These are phyloP conservation scores for Poa pratensis DNA, from an alignment of 176 grass and related monocot genomes.

Conservation along the genomic window DNA sequence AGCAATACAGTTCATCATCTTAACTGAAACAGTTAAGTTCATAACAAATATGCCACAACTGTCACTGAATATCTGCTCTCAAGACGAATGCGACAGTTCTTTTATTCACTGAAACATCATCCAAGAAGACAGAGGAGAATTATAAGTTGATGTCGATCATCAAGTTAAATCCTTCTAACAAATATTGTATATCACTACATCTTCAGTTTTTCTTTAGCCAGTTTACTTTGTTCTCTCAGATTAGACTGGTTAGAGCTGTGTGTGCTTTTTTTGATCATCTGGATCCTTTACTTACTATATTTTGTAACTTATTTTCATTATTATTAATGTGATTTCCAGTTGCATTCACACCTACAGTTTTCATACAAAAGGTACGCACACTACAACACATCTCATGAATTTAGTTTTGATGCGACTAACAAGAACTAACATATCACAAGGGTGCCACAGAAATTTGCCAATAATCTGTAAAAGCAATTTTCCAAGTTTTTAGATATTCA, in stretches of 20 bases:
- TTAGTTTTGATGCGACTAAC: background rate
- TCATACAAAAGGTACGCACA: background rate
- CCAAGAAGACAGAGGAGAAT: background rate
- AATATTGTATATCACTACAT: slow-evolving; percentile 5
- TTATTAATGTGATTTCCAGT: background rate
- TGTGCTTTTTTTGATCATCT: background rate
- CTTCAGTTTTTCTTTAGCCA: slow-evolving; percentile 3
- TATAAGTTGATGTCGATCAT: background rate
- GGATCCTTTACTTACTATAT: slow-evolving; percentile 7
- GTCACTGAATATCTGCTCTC: slow-evolving; percentile 24
- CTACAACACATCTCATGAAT: background rate
- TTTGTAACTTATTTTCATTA: slow-evolving; percentile 7
- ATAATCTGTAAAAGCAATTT: background rate
- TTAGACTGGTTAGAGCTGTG: background rate
- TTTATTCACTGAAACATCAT: slow-evolving; percentile 19
- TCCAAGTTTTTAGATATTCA: background rate
- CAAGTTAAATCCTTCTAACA: slow-evolving; percentile 17
- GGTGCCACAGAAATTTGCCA: background rate
- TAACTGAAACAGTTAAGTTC: background rate
- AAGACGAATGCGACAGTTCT: slow-evolving; percentile 12
- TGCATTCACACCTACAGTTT: background rate
- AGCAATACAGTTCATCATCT: slow-evolving; percentile 15
- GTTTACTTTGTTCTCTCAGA: slow-evolving; percentile 6
- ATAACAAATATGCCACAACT: slow-evolving; percentile 22
- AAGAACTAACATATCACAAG: background rate